A percentile compares a stretch with the other conserved stretches of the same genome.
phyloP scores from a whole-genome alignment of 2,329 filamentous ascomycete species.

The Arthrobotrys entomopaga region DNA sequence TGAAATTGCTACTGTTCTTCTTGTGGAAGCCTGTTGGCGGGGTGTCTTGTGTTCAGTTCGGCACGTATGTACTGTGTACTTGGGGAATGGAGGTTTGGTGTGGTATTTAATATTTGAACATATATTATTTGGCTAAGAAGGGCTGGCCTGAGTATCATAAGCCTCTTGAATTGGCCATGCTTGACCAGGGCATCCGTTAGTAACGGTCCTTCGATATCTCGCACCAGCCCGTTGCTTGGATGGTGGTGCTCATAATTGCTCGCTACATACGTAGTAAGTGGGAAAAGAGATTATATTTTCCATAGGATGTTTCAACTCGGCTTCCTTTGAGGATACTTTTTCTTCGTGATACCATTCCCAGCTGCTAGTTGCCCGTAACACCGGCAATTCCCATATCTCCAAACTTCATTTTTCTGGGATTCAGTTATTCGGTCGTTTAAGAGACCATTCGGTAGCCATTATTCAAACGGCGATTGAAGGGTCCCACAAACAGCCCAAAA shows the following conservation, averaged over 20 bases:
- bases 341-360: constrained; percentile 21
- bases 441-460: constrained; percentile 26
- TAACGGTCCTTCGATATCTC: constrained; percentile 37
- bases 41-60: no score
- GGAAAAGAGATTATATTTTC: no score
- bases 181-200: constrained; percentile 5
- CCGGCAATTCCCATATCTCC: constrained; percentile 17
- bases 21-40: constrained; percentile 10
- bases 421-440: no score
- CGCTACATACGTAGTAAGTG: no score
- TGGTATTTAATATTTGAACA: constrained; percentile 14
- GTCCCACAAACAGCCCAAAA: neutral
- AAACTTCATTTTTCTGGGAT: constrained; percentile 42
- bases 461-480: constrained; percentile 28
- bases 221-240: neutral
- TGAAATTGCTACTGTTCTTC: constrained; percentile 5
- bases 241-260: neutral
- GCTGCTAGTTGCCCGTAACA: constrained; percentile 1
- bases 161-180: constrained; percentile 9
- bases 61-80: no score
- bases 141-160: constrained; percentile 35
- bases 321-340: neutral
- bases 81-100: constrained; percentile 44
- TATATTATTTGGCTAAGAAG: constrained; percentile 20
- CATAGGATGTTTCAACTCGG: neutral